These are phyloP conservation scores for Starmerella bombi DNA, from an alignment of 805 yeast species.

Conservation along the genomic window DNA sequence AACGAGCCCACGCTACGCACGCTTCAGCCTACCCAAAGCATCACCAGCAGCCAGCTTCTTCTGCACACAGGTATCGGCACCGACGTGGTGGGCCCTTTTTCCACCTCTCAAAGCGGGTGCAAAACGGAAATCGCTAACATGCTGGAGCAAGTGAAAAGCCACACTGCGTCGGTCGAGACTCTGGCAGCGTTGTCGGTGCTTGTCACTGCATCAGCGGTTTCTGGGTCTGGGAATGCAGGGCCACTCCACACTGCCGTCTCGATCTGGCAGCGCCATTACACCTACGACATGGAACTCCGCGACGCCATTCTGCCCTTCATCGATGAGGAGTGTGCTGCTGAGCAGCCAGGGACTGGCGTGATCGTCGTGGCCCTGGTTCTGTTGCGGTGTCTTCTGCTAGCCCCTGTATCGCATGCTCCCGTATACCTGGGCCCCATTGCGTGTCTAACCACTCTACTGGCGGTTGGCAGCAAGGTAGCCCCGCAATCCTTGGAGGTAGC, in stretches of 20 bases:
- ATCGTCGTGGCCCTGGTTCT: constrained; percentile 3
- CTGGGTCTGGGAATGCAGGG: background rate
- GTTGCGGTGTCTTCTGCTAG: constrained; percentile 5
- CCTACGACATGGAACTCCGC: constrained; percentile 11
- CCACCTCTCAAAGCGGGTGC: constrained; percentile 1
- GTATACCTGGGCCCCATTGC: constrained; percentile 17
- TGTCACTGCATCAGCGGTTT: constrained; percentile 4
- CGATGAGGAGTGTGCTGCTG: background rate
- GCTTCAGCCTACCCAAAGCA: too few relatives aligned
- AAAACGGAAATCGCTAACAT: background rate
- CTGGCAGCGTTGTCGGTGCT: constrained; percentile 9
- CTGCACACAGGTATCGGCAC: too few relatives aligned
- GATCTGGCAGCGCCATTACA: constrained; percentile 7
- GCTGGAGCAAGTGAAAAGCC: constrained; percentile 2
- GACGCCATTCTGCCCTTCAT: constrained; percentile 10
- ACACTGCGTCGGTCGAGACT: constrained; percentile 3
- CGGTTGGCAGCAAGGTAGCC: constrained; percentile 9
- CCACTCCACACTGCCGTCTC: constrained; percentile 4
- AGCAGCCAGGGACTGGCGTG: too few relatives aligned
- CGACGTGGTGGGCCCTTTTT: too few relatives aligned
- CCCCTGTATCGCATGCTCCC: constrained; percentile 1
- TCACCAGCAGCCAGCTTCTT: too few relatives aligned
- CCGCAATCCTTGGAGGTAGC: constrained; percentile 8
- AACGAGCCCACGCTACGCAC: too few relatives aligned
- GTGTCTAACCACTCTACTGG: constrained; percentile 8